These are phyloP conservation scores for Albatrellus ellisii DNA, from an alignment of 768 basidiomycete genomes.

Conservation along the genomic window DNA sequence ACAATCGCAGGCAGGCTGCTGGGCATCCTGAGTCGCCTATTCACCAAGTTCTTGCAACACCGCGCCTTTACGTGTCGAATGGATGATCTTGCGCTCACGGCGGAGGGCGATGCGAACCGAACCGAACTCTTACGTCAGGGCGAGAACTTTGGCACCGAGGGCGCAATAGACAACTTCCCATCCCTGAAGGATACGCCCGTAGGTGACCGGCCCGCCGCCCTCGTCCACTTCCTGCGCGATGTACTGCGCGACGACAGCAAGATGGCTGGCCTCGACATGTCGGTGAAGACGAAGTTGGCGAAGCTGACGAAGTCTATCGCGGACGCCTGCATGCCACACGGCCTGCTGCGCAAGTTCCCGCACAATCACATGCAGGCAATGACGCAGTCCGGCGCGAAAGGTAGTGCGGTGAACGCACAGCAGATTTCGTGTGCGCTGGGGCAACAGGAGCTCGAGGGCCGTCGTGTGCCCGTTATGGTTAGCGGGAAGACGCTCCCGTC, in stretches of 20 bases:
- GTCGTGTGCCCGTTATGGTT: constrained; percentile 98
- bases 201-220: constrained; percentile 40
- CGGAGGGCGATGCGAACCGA: constrained; percentile 62
- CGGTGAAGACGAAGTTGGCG: constrained; percentile 74
- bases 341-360: constrained; percentile 87
- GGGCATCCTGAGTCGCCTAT: constrained; percentile 83
- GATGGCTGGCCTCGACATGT: constrained; percentile 94
- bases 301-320: constrained; percentile 86
- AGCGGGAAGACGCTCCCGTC: constrained; percentile 97
- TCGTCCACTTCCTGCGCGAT: constrained; percentile 70
- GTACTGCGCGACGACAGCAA: constrained; percentile 91
- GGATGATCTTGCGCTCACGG: constrained; percentile 91
- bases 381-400: constrained; percentile 97
- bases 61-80: constrained; percentile 97
- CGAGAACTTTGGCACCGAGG: constrained; percentile 65
- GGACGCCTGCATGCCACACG: constrained; percentile 74
- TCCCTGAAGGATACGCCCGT: constrained; percentile 41
- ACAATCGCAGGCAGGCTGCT: constrained; percentile 83
- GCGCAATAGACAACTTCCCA: constrained; percentile 85
- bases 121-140: constrained; percentile 53
- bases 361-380: constrained; percentile 99
- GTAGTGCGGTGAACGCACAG: constrained; percentile 91
- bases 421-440: constrained; percentile 98
- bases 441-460: constrained; percentile 96
- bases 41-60: constrained; percentile 95